Base-by-base conservation (phyloP, 352 stramenopile genomes). In the Pythium angustatum region DNA sequence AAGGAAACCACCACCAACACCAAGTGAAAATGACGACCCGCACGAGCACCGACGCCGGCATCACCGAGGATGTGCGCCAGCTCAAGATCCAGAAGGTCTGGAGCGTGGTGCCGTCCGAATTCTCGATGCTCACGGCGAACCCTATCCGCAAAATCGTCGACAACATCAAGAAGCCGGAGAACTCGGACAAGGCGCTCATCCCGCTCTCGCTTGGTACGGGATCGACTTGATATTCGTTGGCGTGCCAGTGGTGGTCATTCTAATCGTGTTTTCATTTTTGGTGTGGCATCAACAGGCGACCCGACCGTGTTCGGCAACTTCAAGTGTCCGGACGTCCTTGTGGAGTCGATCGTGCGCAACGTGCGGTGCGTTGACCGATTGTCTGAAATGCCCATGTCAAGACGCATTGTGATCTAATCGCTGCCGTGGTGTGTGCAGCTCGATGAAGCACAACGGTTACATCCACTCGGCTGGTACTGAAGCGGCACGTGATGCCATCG, bases 61-160 rank as follows among this genome's bases (percentile, higher is more conserved):
- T 67, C 28, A 49, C 27, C n/a, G 34, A 62, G 21, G 68, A 67
- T 30, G 62, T 76, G 43, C 73, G 60, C 27, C 68, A 82, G 59
- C 52, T 69, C 49, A 87, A 81, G 63, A 72, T 74, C 58, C 76
- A 83, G 43, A 71, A 75, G 19, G 68, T 84, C 36, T 91, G 82
- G 82, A 82, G 85, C 47, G 78, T 91, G 41, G 72, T 77, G 62
- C 70, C 83, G 54, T 91, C 83, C 55, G 77, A 87, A 44, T 85
- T 91, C 43, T 86, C 83, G n/a, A 77, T 76, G 56, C 68, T 81
- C 26, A 88, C 74, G 53, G 61, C 78, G 24, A 99, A 99, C 78
- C 94, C 93, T 11, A 98, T 99, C 65, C 85, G 94, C 36, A 93
- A 95, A 47, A 97, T 98, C 65, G 91, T 99, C 19, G 94, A 98